A percentile compares a stretch with the other conserved stretches of the same genome.
Conservation (phyloP, 2,329 filamentous ascomycete species). For the Fusarium nelsonii region DNA sequence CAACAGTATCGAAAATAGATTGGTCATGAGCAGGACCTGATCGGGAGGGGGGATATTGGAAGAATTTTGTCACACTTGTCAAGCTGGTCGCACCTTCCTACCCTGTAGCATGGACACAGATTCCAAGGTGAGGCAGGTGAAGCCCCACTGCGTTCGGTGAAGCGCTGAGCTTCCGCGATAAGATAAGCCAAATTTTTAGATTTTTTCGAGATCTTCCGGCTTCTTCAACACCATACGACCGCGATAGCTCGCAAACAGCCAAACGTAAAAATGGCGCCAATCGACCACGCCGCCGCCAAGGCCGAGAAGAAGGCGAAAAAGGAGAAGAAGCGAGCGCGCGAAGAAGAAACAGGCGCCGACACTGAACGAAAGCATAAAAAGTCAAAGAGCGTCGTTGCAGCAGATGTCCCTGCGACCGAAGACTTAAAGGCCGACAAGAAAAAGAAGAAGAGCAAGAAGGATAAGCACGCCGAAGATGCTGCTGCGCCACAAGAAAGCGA, state of each 20-base stretch:
- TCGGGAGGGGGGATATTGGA: accelerated
- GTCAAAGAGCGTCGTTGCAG: slow-evolving; percentile 59
- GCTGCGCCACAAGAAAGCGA: slow-evolving; percentile 20
- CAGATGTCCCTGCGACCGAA: slow-evolving; percentile 43
- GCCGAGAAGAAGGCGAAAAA: slow-evolving; percentile 58
- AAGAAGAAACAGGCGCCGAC: slow-evolving; percentile 56
- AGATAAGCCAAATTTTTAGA: slow-evolving; percentile 40
- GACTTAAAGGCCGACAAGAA: slow-evolving; percentile 49
- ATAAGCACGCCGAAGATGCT: slow-evolving; percentile 41
- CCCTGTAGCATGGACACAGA: background rate
- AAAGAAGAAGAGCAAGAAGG: slow-evolving; percentile 51
- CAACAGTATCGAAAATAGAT: background rate
- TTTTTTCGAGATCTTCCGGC: slow-evolving; percentile 37
- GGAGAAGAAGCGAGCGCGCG: slow-evolving; percentile 61
- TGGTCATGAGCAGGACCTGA: accelerated
- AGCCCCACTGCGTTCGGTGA: slow-evolving; percentile 37
- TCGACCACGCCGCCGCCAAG: slow-evolving; percentile 50
- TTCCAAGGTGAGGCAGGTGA: background rate
- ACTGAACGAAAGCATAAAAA: slow-evolving; percentile 64
- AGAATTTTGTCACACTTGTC: background rate
- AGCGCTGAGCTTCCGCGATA: slow-evolving; percentile 31
- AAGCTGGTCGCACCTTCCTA: background rate
- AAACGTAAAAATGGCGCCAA: slow-evolving; percentile 52
- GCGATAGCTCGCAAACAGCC: slow-evolving; percentile 34
- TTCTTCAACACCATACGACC: slow-evolving; percentile 27